A percentile compares a stretch with the other conserved stretches of the same genome.
These are phyloP conservation scores for Tolypocladium guangdongense DNA, from an alignment of 2,329 filamentous ascomycete species.

Conservation along the genomic window DNA sequence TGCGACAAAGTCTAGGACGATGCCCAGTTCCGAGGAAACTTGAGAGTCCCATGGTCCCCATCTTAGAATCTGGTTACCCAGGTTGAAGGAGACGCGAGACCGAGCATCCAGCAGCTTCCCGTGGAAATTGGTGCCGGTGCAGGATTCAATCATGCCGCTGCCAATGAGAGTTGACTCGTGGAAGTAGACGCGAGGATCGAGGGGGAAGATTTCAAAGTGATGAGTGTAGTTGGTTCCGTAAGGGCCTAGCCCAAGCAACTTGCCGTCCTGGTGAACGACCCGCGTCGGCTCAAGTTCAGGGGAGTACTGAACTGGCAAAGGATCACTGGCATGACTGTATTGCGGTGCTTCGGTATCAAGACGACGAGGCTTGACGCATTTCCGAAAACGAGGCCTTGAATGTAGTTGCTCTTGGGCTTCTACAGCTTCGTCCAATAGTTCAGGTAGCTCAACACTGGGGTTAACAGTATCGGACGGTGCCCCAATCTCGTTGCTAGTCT, in stretches of 20 bases:
- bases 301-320: conserved; percentile 20
- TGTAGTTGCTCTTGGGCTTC: not conserved
- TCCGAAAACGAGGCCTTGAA: conserved; percentile 25
- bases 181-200: conserved; percentile 45
- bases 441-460: not conserved
- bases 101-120: conserved; percentile 18
- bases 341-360: conserved; percentile 41
- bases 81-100: conserved; percentile 27
- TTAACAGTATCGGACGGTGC: not conserved
- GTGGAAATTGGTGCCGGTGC: conserved; percentile 18
- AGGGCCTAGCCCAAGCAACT: conserved; percentile 42
- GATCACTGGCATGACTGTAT: conserved; percentile 42
- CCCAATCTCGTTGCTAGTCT: no score
- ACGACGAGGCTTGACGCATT: conserved; percentile 29
- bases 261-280: conserved; percentile 12
- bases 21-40: conserved; percentile 49
- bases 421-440: not conserved
- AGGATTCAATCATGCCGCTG: conserved; percentile 34
- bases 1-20: conserved; percentile 47
- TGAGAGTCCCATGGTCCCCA: conserved; percentile 49
- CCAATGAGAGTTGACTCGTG: conserved; percentile 50
- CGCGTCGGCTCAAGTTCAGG: conserved; percentile 4
- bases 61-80: conserved; percentile 36
- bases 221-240: conserved; percentile 51
- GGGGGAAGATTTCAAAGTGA: conserved; percentile 51